Evolutionary conservation across 768 basidiomycete species (phyloP).

Genomic region (Amanita jacksonii): DNA sequence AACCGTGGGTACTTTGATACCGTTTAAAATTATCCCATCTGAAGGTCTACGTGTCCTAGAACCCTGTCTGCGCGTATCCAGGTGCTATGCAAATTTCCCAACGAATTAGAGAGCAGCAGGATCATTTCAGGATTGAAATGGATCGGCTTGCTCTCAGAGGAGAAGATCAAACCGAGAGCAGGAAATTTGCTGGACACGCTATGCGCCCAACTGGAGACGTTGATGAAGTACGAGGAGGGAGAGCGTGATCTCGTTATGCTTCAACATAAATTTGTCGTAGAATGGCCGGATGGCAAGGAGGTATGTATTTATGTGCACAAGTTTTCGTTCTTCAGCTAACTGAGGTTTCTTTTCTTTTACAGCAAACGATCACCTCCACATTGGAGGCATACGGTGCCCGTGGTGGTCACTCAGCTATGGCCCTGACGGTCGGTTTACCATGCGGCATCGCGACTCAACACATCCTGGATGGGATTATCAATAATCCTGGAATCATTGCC

Average conservation of each 20-base stretch:
- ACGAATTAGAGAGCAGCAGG: constrained; percentile 56
- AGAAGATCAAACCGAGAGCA: constrained; percentile 49
- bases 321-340: constrained; percentile 6
- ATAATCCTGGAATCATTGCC: constrained; percentile 67
- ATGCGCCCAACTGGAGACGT: constrained; percentile 78
- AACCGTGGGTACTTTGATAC: constrained; percentile 64
- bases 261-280: constrained; percentile 94
- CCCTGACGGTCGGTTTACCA: constrained; percentile 82
- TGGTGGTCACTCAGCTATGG: constrained; percentile 83
- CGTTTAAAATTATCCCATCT: too few relatives aligned
- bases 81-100: constrained; percentile 63
- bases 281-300: constrained; percentile 74
- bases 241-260: constrained; percentile 97
- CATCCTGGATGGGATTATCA: constrained; percentile 79
- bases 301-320: constrained; percentile 24
- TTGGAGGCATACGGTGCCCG: constrained; percentile 73
- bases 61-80: constrained; percentile 66
- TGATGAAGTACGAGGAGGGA: constrained; percentile 86
- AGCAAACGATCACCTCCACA: constrained; percentile 87
- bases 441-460: constrained; percentile 92
- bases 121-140: constrained; percentile 87
- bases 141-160: constrained; percentile 85
- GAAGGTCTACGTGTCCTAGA: constrained; percentile 25
- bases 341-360: not conserved
- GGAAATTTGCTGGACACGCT: constrained; percentile 89